Evolutionary conservation across 495 filamentous ascomycete genomes (phyloP).

Genomic region (Xylaria grammica): DNA sequence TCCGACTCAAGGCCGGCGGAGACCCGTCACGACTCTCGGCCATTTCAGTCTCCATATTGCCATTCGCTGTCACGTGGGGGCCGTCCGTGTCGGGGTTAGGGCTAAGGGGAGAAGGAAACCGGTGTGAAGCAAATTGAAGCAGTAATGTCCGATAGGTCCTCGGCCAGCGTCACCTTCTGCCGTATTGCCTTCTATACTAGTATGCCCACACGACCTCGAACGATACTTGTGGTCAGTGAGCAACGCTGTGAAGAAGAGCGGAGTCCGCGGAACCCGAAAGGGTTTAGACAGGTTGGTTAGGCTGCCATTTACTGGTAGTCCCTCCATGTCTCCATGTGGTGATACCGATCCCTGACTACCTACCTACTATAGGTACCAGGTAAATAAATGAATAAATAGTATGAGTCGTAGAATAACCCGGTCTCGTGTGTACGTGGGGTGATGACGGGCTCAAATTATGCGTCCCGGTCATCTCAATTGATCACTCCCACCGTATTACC

Average conservation of each 20-base stretch:
- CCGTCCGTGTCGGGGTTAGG: conserved; percentile 1
- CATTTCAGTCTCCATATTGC: conserved; percentile 21
- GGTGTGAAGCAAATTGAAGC: not conserved
- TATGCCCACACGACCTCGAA: not conserved
- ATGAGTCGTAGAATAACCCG: too few relatives aligned
- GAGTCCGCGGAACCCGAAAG: conserved; percentile 19
- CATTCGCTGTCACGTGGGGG: not conserved
- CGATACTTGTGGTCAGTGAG: not conserved
- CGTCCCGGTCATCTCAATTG: too few relatives aligned
- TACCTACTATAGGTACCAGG: too few relatives aligned
- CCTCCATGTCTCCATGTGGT: too few relatives aligned
- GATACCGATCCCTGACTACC: too few relatives aligned
- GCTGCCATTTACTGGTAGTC: not conserved
- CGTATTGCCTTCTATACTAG: too few relatives aligned
- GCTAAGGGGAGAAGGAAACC: not conserved
- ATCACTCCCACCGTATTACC: too few relatives aligned
- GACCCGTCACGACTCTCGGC: conserved; percentile 16
- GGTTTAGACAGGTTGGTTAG: conserved; percentile 5
- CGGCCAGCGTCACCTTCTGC: too few relatives aligned
- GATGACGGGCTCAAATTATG: too few relatives aligned
- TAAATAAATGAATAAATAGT: too few relatives aligned
- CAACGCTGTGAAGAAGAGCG: conserved; percentile 1
- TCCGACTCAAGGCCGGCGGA: conserved; percentile 15
- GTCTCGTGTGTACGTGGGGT: too few relatives aligned
- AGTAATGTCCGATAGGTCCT: not conserved